phyloP scores from a whole-genome alignment of 2,329 filamentous ascomycete genomes.

The Hysterium pulicare region DNA sequence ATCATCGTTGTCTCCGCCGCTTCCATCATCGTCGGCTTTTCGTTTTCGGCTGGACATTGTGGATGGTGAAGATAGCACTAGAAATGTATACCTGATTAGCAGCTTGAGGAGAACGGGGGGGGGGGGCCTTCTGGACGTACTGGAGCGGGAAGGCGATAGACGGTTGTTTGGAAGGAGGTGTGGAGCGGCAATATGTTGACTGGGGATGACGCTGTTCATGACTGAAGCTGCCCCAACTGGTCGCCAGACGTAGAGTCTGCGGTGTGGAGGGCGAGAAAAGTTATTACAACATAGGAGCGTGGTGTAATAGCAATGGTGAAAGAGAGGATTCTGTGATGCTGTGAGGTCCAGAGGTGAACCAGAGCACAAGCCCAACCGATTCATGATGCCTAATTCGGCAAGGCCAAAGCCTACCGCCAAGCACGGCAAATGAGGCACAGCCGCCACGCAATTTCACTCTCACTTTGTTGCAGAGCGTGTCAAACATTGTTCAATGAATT shows the following conservation, averaged over 20 bases:
- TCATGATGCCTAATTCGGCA: background rate
- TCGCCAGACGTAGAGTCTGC: slow-evolving; percentile 12
- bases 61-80: slow-evolving; percentile 37
- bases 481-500: background rate
- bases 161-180: slow-evolving; percentile 60
- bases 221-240: slow-evolving; percentile 21
- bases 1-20: slow-evolving; percentile 59
- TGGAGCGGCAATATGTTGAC: slow-evolving; percentile 57
- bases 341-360: slow-evolving; percentile 8
- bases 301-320: background rate
- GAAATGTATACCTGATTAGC: slow-evolving; percentile 9
- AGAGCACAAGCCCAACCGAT: background rate
- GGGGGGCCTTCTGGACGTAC: slow-evolving; percentile 41
- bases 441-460: background rate
- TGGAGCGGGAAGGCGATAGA: slow-evolving; percentile 58
- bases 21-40: slow-evolving; percentile 72
- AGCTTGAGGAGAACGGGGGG: slow-evolving; percentile 3
- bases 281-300: background rate
- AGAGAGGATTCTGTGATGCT: slow-evolving; percentile 2
- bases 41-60: slow-evolving; percentile 65
- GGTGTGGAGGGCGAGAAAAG: background rate
- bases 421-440: background rate
- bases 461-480: background rate
- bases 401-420: background rate
- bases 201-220: slow-evolving; percentile 61